phyloP scores from a whole-genome alignment of 768 basidiomycete genomes.

The Hygrocybe coccinea region DNA sequence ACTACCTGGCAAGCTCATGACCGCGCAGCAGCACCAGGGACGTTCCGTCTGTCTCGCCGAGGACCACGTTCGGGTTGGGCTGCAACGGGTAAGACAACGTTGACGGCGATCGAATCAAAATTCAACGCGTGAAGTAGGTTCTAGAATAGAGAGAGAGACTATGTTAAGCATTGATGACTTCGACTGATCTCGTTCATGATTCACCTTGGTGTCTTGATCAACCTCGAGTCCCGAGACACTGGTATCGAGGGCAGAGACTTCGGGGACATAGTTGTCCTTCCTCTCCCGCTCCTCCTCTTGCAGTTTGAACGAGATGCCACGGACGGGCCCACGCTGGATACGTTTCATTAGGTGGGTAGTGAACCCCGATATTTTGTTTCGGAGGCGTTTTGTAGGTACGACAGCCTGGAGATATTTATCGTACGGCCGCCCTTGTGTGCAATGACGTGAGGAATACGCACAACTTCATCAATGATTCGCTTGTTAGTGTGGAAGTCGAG shows the following conservation, averaged over 20 bases:
- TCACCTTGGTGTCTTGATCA: slow-evolving; percentile 90
- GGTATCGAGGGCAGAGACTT: slow-evolving; percentile 92
- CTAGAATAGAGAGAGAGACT: slow-evolving; percentile 33
- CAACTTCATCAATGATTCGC: slow-evolving; percentile 96
- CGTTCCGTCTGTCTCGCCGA: slow-evolving; percentile 70
- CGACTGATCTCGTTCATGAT: slow-evolving; percentile 21
- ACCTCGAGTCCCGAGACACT: slow-evolving; percentile 71
- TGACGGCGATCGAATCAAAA: slow-evolving; percentile 87
- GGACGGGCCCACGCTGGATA: slow-evolving; percentile 96
- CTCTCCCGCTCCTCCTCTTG: slow-evolving; percentile 99
- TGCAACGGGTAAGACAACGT: slow-evolving; percentile 58
- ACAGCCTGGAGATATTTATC: slow-evolving; percentile 50
- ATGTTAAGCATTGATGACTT: no score
- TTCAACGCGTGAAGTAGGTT: slow-evolving; percentile 87
- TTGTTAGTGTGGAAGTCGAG: slow-evolving; percentile 99
- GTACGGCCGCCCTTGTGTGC: background rate
- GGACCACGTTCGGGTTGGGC: slow-evolving; percentile 65
- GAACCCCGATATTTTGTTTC: slow-evolving; percentile 99
- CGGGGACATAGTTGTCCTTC: slow-evolving; percentile 99
- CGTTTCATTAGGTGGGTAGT: slow-evolving; percentile 99
- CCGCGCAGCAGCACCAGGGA: slow-evolving; percentile 65
- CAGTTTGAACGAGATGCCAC: slow-evolving; percentile 99
- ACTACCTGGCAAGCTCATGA: no score
- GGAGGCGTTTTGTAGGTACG: slow-evolving; percentile 96
- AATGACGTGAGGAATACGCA: slow-evolving; percentile 29